Evolutionary conservation across 768 basidiomycete species (phyloP).

Genomic region (Mycena capillaripes): DNA sequence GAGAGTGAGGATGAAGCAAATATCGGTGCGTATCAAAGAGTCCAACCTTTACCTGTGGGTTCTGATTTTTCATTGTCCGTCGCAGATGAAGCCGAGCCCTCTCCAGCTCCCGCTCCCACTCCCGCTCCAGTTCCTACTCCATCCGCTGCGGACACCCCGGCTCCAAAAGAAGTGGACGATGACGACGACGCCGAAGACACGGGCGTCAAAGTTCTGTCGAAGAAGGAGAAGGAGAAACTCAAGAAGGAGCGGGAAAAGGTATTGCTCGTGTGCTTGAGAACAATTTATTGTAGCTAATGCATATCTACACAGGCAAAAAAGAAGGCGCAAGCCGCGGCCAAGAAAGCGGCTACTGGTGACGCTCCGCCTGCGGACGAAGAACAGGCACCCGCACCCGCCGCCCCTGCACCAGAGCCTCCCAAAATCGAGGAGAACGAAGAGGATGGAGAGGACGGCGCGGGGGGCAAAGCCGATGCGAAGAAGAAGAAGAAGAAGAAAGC

Average conservation of each 20-base stretch:
- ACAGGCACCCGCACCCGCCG: constrained; percentile 43
- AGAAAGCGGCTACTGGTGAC: constrained; percentile 65
- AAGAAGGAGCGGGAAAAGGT: constrained; percentile 99
- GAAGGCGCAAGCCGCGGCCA: constrained; percentile 92
- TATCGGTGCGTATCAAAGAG: constrained; percentile 30
- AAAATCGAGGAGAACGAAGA: constrained; percentile 68
- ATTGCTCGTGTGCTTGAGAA: constrained; percentile 16
- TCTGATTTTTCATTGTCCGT: constrained; percentile 30
- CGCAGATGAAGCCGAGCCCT: constrained; percentile 42
- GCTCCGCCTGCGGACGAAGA: constrained; percentile 39
- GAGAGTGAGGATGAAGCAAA: constrained; percentile 52
- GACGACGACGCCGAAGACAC: constrained; percentile 68
- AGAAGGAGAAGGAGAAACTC: constrained; percentile 97
- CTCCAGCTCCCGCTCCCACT: constrained; percentile 37
- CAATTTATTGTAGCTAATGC: constrained; percentile 25
- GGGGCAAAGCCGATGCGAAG: constrained; percentile 69
- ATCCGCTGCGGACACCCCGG: constrained; percentile 41
- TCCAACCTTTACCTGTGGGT: neutral
- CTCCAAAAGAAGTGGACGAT: constrained; percentile 50
- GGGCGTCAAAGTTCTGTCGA: constrained; percentile 81
- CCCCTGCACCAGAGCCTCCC: constrained; percentile 43
- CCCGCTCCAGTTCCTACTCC: constrained; percentile 1
- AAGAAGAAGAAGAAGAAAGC: constrained; percentile 92
- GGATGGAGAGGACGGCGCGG: constrained; percentile 74
- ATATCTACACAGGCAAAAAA: constrained; percentile 81